Evolutionary conservation across 495 filamentous ascomycete species (phyloP).

Genomic region (Penicillium soppii): DNA sequence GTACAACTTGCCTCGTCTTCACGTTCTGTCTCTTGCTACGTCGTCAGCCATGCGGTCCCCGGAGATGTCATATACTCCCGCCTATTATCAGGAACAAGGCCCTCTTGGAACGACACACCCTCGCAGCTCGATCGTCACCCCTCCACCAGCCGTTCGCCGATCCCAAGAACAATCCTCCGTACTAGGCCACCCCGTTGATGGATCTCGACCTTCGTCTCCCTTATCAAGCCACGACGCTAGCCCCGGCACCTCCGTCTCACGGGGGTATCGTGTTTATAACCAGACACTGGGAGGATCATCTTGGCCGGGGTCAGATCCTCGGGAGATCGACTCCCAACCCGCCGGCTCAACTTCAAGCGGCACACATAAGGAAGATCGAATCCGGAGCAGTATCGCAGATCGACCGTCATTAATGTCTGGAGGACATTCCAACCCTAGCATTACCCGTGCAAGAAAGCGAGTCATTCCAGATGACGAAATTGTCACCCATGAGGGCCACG

Average conservation of each 20-base stretch:
- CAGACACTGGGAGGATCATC: constrained; percentile 13
- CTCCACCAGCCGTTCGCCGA: constrained; percentile 22
- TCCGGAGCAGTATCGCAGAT: constrained; percentile 37
- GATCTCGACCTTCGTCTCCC: constrained; percentile 14
- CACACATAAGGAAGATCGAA: constrained; percentile 34
- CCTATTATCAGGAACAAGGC: constrained; percentile 36
- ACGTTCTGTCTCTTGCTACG: constrained; percentile 7
- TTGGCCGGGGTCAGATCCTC: constrained; percentile 12
- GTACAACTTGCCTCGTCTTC: constrained; percentile 33
- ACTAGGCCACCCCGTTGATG: constrained; percentile 2
- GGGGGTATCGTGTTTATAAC: constrained; percentile 14
- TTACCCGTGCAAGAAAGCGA: constrained; percentile 33
- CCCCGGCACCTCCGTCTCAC: constrained; percentile 16
- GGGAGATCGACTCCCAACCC: constrained; percentile 24
- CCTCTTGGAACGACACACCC: constrained; percentile 24
- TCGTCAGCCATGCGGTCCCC: constrained; percentile 34
- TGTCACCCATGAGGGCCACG: constrained; percentile 27
- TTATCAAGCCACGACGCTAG: constrained; percentile 13
- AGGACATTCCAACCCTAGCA: constrained; percentile 27
- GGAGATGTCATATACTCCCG: constrained; percentile 45
- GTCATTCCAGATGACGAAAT: constrained; percentile 22
- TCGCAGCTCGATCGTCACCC: constrained; percentile 18
- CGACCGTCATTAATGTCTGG: constrained; percentile 43
- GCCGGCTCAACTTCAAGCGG: constrained; percentile 31
- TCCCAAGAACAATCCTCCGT: constrained; percentile 19